Evolutionary conservation across 148 eudicot species (phyloP).

Genomic region (Rhododendron henanense): DNA sequence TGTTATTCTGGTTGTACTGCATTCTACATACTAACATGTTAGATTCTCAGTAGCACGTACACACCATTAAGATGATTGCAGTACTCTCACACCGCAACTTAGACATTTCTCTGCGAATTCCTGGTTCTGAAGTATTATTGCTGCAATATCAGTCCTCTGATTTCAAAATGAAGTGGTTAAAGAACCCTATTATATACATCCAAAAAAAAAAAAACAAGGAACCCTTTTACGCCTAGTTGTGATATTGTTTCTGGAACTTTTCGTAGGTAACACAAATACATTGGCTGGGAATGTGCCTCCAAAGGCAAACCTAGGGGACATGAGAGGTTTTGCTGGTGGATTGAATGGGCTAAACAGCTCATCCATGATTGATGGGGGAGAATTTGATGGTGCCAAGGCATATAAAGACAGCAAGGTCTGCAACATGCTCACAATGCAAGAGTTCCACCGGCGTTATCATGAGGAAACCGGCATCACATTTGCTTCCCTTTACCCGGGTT

Average conservation of each 20-base stretch:
- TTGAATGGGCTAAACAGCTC: constrained; percentile 67
- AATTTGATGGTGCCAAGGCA: constrained; percentile 93
- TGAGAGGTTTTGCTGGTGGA: constrained; percentile 77
- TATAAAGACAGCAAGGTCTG: constrained; percentile 97
- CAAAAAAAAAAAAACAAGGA: not conserved
- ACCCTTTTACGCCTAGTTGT: not conserved
- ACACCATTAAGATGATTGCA: not conserved
- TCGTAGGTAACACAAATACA: constrained; percentile 82
- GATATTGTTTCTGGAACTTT: not conserved
- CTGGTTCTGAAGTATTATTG: not conserved
- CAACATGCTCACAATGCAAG: constrained; percentile 99
- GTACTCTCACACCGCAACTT: not conserved
- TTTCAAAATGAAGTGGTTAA: not conserved
- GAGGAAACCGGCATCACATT: constrained; percentile 81
- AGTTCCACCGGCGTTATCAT: constrained; percentile 75
- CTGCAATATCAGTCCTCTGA: not conserved
- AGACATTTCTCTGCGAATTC: too few species aligned
- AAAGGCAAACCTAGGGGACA: constrained; percentile 85
- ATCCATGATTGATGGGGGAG: constrained; percentile 88
- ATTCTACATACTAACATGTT: not conserved
- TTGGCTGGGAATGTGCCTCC: constrained; percentile 95
- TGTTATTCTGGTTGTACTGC: not conserved
- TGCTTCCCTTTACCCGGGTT: constrained; percentile 96
- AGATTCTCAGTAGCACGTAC: not conserved
- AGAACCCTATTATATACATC: too few species aligned